phyloP scores from a whole-genome alignment of 2,329 filamentous ascomycete species.

The Pseudogymnoascus sp. region DNA sequence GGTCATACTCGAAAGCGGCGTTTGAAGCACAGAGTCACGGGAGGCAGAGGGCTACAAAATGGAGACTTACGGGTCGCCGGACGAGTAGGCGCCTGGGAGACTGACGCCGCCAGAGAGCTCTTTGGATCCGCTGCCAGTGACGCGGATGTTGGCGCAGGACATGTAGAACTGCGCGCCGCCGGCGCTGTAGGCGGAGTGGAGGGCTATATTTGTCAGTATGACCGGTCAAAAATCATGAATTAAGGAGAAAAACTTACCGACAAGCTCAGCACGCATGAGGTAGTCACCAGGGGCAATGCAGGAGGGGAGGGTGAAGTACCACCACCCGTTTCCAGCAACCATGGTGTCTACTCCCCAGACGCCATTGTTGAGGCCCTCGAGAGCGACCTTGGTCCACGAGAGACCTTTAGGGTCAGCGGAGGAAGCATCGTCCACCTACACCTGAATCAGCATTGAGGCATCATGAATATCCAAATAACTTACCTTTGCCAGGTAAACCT shows the following conservation, averaged over 20 bases:
- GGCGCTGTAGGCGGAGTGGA: conserved; percentile 30
- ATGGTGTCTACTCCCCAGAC: conserved; percentile 23
- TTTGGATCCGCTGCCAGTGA: conserved; percentile 36
- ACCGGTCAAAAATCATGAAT: conserved; percentile 35
- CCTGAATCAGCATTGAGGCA: not conserved
- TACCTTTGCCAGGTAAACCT: conserved; percentile 38
- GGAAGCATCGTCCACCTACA: conserved; percentile 31
- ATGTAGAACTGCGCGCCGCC: conserved; percentile 25
- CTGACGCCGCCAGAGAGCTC: conserved; percentile 32
- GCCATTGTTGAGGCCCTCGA: conserved; percentile 21
- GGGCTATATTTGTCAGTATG: conserved; percentile 20
- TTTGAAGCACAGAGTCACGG: not conserved
- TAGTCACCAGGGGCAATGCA: conserved; percentile 47
- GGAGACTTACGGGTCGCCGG: conserved; percentile 37
- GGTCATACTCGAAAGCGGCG: not conserved
- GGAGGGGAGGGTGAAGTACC: conserved; percentile 40
- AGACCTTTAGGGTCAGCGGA: conserved; percentile 19
- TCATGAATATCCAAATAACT: not conserved
- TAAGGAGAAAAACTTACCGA: conserved; percentile 34
- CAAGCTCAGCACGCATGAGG: conserved; percentile 44
- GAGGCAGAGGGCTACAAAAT: not conserved
- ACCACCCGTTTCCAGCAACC: conserved; percentile 32
- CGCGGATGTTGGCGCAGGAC: conserved; percentile 36
- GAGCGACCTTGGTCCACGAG: conserved; percentile 41
- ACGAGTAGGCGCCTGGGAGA: conserved; percentile 41